Base-by-base conservation (phyloP, 139 green algal species). In the Chlorella sorokiniana region DNA sequence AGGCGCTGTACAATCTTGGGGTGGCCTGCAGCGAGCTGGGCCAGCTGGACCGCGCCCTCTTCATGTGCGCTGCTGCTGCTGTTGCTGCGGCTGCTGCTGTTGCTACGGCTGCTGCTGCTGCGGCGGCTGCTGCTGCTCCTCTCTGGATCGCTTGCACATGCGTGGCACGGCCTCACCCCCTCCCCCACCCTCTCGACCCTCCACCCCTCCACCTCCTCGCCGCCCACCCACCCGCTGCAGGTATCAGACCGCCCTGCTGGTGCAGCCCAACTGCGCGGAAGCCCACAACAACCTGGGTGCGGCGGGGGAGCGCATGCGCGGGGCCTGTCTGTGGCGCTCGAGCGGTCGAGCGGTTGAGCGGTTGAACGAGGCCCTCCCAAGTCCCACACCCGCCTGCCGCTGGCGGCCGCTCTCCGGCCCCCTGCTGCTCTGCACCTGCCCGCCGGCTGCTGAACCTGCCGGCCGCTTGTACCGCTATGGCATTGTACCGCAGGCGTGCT, bases 1-100 rank as follows among this genome's bases (percentile, higher is more conserved):
- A 98, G 11, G 95, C 96, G 3, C 83, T 98, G 56, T 99, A 99
- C 93, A 98, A 99, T 87, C 87, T 99, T 45, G 96, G 93, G 0
- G 94, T 98, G 16, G 93, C 91, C 14, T 92, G 88, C 51, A 91
- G 78, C 11, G 94, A 98, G 82, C 74, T 56, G 35, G 88, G 89
- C 3, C 78, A 92, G 59, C 81, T 88, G 22, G 87, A 94, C 86
- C 94, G 93, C 72, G 96, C 96, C 18, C 89, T 97, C 20, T 96
- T 97, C 85, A 93, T 95, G 84, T 84, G 79, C 72, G 79, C 20
- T 25, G 31, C 23, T 69, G 45, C 9, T 10, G n/a, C 31, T 18
- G 20, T 40, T 41, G 42, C 10, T 29, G 65, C n/a, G n/a, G n/a
- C n/a, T n/a, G n/a, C n/a, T n/a, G n/a, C n/a, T n/a, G n/a, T n/a